Percentiles rank a stretch among this genome's conserved stretches.
These are phyloP conservation scores for Pilasporangium apinafurcum DNA, from an alignment of 352 stramenopile genomes.

Conservation along the genomic window DNA sequence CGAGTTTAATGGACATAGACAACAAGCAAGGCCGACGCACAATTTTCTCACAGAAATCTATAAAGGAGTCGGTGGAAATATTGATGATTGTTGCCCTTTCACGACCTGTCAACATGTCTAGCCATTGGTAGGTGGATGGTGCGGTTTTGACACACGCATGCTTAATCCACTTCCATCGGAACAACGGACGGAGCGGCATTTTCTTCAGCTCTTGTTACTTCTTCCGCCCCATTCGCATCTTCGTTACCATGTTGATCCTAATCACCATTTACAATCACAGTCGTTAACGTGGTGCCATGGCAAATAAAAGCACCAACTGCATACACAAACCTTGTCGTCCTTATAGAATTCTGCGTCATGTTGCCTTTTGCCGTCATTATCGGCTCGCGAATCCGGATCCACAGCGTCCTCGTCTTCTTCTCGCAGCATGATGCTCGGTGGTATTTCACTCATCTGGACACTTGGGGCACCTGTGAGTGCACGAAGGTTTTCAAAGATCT, in stretches of 20 bases:
- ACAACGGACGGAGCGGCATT: conserved; percentile 59
- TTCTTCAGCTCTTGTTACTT: conserved; percentile 18
- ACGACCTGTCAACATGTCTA: not conserved
- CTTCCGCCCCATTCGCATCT: conserved; percentile 22
- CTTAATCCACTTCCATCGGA: conserved; percentile 71
- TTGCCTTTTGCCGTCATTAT: conserved; percentile 66
- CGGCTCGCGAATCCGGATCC: conserved; percentile 58
- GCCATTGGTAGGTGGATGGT: not conserved
- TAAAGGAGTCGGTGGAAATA: too few species aligned
- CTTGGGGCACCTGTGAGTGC: conserved; percentile 69
- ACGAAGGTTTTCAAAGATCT: conserved; percentile 82
- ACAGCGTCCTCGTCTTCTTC: conserved; percentile 77
- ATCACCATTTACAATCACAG: not conserved
- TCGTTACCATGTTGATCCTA: conserved; percentile 55
- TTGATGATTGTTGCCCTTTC: too few species aligned
- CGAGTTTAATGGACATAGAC: too few species aligned
- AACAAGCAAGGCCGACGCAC: too few species aligned
- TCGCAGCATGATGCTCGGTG: conserved; percentile 59
- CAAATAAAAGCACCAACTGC: not conserved
- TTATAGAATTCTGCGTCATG: conserved; percentile 81
- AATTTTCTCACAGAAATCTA: too few species aligned
- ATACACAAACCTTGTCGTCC: conserved; percentile 49
- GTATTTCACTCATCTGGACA: conserved; percentile 74
- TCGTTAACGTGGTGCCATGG: not conserved
- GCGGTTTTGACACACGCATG: not conserved